These are phyloP conservation scores for Dalechampia spathulata DNA, from an alignment of 441 rosid species.

Conservation along the genomic window DNA sequence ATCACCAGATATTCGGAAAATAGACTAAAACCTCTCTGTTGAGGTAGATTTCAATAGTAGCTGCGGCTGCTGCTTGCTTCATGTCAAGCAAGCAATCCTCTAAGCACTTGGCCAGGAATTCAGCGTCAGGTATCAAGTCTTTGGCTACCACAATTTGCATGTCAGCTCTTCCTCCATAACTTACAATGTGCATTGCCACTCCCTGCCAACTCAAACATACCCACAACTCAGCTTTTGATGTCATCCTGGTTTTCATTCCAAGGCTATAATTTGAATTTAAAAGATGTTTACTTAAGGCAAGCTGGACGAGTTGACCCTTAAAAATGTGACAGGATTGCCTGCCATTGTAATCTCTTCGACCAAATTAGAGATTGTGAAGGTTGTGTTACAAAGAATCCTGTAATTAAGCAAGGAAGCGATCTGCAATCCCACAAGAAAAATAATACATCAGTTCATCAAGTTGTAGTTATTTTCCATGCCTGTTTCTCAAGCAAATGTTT, in stretches of 20 bases:
- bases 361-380: conserved; percentile 43
- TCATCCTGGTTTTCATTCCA: too few species aligned
- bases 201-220: too few species aligned
- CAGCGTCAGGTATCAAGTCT: conserved; percentile 60
- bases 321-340: conserved; percentile 34
- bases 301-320: conserved; percentile 30
- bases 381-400: conserved; percentile 38
- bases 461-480: too few species aligned
- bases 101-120: conserved; percentile 49
- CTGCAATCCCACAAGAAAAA: conserved; percentile 25
- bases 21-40: too few species aligned
- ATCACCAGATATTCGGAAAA: too few species aligned
- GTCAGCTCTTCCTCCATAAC: conserved; percentile 55
- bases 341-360: conserved; percentile 33
- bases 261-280: too few species aligned
- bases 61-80: conserved; percentile 41
- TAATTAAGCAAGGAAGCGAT: conserved; percentile 29
- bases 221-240: neutral
- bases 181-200: conserved; percentile 57
- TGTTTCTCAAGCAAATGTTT: too few species aligned
- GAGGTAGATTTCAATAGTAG: neutral
- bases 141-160: conserved; percentile 55
- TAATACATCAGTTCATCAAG: too few species aligned
- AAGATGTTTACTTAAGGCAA: conserved; percentile 34
- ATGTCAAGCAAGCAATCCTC: conserved; percentile 48